Percentiles rank a stretch among this genome's conserved stretches.
Conservation (phyloP, 352 stramenopile genomes). For the Pythium brachiatum region DNA sequence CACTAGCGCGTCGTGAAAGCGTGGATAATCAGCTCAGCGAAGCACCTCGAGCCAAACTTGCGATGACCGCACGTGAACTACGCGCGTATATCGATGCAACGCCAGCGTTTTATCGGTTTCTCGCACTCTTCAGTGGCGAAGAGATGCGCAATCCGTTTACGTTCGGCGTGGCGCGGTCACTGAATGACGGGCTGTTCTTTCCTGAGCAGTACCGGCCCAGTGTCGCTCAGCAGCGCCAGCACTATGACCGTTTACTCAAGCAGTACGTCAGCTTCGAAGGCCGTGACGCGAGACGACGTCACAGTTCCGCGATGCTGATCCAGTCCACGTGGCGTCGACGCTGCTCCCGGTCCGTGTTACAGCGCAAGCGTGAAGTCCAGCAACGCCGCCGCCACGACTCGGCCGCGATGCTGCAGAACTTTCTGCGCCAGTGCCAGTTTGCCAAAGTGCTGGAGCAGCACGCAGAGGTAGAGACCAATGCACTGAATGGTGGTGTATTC, state of each 20-base stretch:
- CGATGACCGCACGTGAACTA: constrained; percentile 27
- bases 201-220: constrained; percentile 9
- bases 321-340: constrained; percentile 65
- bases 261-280: constrained; percentile 57
- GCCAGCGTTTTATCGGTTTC: constrained; percentile 39
- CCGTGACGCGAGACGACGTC: constrained; percentile 27
- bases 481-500: constrained; percentile 59
- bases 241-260: constrained; percentile 47
- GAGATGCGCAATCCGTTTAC: constrained; percentile 67
- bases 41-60: background rate
- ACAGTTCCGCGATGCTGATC: constrained; percentile 49
- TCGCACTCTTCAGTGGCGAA: constrained; percentile 56
- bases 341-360: constrained; percentile 32
- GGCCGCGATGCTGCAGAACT: constrained; percentile 44
- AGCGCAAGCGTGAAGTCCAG: constrained; percentile 27
- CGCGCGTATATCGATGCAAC: constrained; percentile 33
- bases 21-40: background rate
- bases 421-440: constrained; percentile 45
- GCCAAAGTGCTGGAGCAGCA: constrained; percentile 51
- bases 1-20: background rate
- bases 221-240: constrained; percentile 28
- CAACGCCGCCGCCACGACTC: constrained; percentile 43
- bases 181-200: constrained; percentile 13
- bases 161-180: constrained; percentile 18
- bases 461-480: constrained; percentile 44